Conservation (phyloP, 1,284 basidiomycete species). For the Sanghuangporus sanghuang region DNA sequence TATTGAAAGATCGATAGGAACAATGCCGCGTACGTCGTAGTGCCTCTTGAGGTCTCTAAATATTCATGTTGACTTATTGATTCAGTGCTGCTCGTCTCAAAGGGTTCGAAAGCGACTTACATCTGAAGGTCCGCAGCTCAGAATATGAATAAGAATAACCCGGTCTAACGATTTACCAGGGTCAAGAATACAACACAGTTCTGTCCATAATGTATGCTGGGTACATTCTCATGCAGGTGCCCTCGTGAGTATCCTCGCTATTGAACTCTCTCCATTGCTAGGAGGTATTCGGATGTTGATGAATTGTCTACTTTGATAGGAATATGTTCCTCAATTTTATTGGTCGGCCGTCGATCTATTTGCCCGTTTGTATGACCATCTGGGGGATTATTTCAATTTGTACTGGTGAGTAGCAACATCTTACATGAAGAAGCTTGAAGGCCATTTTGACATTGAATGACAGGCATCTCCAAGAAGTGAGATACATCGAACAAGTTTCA, state of each 20-base stretch:
- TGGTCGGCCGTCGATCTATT: constrained; percentile 68
- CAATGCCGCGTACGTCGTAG: constrained; percentile 47
- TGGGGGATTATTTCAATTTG: constrained; percentile 66
- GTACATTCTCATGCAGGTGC: constrained; percentile 25
- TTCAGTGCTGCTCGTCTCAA: constrained; percentile 57
- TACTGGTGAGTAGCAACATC: constrained; percentile 37
- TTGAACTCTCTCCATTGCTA: constrained; percentile 9
- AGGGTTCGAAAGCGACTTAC: constrained; percentile 67
- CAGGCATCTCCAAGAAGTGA: constrained; percentile 46
- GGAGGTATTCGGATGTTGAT: background rate
- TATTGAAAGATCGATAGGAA: constrained; percentile 54
- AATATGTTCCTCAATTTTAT: constrained; percentile 73
- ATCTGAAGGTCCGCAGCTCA: constrained; percentile 31
- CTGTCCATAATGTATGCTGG: constrained; percentile 61
- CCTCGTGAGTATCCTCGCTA: constrained; percentile 45
- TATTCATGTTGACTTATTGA: background rate
- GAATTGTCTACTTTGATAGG: constrained; percentile 28
- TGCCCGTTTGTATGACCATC: constrained; percentile 64
- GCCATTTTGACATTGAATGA: background rate
- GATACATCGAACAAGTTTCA: constrained; percentile 31
- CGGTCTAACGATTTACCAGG: constrained; percentile 25
- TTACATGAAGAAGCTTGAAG: background rate
- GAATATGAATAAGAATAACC: background rate
- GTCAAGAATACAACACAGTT: constrained; percentile 64
- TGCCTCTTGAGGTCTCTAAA: background rate